phyloP scores from a whole-genome alignment of 2,329 filamentous ascomycete species.

The Clarireedia monteithiana region DNA sequence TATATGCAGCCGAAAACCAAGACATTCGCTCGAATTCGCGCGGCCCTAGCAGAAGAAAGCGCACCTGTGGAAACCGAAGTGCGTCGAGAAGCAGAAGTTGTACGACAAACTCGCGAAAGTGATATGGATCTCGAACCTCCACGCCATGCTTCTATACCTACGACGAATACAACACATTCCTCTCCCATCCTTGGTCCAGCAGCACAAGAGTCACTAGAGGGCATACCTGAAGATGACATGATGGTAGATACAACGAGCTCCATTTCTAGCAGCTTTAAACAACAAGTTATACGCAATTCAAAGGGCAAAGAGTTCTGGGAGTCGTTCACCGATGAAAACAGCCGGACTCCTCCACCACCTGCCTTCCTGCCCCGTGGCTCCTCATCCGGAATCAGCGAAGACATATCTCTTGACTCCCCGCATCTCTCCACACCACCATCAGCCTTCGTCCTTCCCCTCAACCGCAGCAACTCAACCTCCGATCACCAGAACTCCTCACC shows the following conservation, averaged over 20 bases:
- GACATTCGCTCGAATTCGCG: slow-evolving; percentile 86
- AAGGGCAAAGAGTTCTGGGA: slow-evolving; percentile 74
- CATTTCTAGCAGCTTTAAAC: slow-evolving; percentile 63
- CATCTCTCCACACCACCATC: slow-evolving; percentile 24
- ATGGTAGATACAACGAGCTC: slow-evolving; percentile 44
- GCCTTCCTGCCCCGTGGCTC: slow-evolving; percentile 50
- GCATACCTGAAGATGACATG: slow-evolving; percentile 61
- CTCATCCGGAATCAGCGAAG: slow-evolving; percentile 57
- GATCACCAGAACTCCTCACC: slow-evolving; percentile 24
- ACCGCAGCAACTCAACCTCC: slow-evolving; percentile 11
- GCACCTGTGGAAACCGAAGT: slow-evolving; percentile 84
- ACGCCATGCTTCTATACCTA: slow-evolving; percentile 37
- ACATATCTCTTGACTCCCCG: slow-evolving; percentile 40
- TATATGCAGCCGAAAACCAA: slow-evolving; percentile 78
- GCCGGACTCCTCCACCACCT: slow-evolving; percentile 44
- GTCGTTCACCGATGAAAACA: slow-evolving; percentile 61
- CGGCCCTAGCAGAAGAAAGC: slow-evolving; percentile 80
- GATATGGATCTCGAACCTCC: slow-evolving; percentile 56
- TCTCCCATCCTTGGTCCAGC: slow-evolving; percentile 59
- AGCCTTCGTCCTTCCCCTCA: slow-evolving; percentile 16
- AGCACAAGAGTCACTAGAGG: slow-evolving; percentile 56
- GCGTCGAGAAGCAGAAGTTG: slow-evolving; percentile 86
- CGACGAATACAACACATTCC: slow-evolving; percentile 41
- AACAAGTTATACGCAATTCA: slow-evolving; percentile 64
- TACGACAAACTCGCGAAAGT: slow-evolving; percentile 88